Percentiles rank a stretch among this genome's conserved stretches.
Evolutionary conservation across 2,329 filamentous ascomycete species (phyloP).

Genomic region (Penicillium expansum): DNA sequence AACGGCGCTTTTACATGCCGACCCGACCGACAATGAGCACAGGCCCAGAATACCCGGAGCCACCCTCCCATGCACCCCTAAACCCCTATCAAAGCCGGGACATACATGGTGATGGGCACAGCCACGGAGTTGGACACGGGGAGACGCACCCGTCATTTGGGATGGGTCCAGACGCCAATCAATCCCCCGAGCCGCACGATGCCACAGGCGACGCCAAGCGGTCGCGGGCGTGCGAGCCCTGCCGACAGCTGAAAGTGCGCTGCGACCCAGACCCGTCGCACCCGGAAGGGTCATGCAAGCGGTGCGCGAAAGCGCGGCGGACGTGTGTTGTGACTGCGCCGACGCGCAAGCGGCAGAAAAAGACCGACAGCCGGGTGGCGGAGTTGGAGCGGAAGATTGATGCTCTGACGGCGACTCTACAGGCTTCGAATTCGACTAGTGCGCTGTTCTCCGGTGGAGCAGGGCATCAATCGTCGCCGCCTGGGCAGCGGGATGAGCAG

Average conservation of each 20-base stretch:
- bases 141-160: background rate
- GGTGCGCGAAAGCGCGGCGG: slow-evolving; percentile 78
- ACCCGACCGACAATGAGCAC: slow-evolving; percentile 7
- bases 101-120: background rate
- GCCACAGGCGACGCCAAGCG: slow-evolving; percentile 58
- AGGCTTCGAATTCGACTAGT: slow-evolving; percentile 49
- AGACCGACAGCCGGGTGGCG: slow-evolving; percentile 83
- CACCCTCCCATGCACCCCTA: slow-evolving; percentile 24
- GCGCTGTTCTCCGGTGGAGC: slow-evolving; percentile 13
- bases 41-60: slow-evolving; percentile 28
- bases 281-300: slow-evolving; percentile 64
- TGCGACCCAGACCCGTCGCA: slow-evolving; percentile 72
- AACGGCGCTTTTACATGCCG: slow-evolving; percentile 13
- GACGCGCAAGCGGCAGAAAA: slow-evolving; percentile 79
- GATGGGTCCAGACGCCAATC: slow-evolving; percentile 2
- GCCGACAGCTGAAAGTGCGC: slow-evolving; percentile 74
- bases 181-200: slow-evolving; percentile 18
- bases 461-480: slow-evolving; percentile 24
- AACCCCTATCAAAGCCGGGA: slow-evolving; percentile 7
- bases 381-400: slow-evolving; percentile 94
- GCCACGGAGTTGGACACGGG: background rate
- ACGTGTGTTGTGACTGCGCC: slow-evolving; percentile 74
- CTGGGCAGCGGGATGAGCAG: slow-evolving; percentile 33
- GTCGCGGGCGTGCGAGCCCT: slow-evolving; percentile 71
- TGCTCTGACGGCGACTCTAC: slow-evolving; percentile 75